These are phyloP conservation scores for Suhomyces kunorum DNA, from an alignment of 1,139 yeast species.

Conservation along the genomic window DNA sequence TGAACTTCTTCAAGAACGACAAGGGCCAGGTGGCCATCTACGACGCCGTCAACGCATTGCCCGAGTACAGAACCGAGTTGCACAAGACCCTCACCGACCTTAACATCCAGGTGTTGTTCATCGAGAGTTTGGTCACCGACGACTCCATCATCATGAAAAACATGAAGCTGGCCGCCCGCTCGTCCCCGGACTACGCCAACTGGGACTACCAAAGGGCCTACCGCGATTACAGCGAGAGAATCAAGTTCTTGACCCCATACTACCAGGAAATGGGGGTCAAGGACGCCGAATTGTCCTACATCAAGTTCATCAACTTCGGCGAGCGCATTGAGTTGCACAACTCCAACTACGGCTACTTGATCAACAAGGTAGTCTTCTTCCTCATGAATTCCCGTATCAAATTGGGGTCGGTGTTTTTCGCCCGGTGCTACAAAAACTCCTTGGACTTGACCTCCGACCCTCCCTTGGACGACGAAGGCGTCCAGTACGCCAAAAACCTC, in stretches of 20 bases:
- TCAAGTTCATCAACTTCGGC: conserved; percentile 89
- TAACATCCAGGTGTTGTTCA: conserved; percentile 77
- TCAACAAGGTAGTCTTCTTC: conserved; percentile 86
- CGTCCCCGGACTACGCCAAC: conserved; percentile 83
- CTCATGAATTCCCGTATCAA: conserved; percentile 85
- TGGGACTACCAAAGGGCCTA: conserved; percentile 69
- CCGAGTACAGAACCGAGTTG: conserved; percentile 63
- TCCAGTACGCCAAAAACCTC: conserved; percentile 50
- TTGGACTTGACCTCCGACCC: conserved; percentile 63
- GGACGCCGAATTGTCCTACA: conserved; percentile 61
- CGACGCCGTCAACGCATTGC: conserved; percentile 90
- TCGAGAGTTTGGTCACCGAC: conserved; percentile 85
- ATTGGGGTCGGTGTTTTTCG: conserved; percentile 84
- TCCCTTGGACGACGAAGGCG: conserved; percentile 61
- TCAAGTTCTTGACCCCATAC: conserved; percentile 50
- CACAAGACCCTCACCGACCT: conserved; percentile 53
- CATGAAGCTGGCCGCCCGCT: conserved; percentile 76
- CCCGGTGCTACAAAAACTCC: conserved; percentile 70
- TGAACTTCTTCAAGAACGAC: conserved; percentile 67
- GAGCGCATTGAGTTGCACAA: conserved; percentile 78
- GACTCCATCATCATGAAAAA: conserved; percentile 68
- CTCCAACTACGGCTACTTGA: conserved; percentile 82
- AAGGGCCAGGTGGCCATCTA: conserved; percentile 93
- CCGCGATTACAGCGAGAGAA: conserved; percentile 57
- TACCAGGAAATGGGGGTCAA: conserved; percentile 54